Percentiles rank a stretch among this genome's conserved stretches.
Conservation (phyloP, 1,139 yeast species). For the Suhomyces ambrosiae region DNA sequence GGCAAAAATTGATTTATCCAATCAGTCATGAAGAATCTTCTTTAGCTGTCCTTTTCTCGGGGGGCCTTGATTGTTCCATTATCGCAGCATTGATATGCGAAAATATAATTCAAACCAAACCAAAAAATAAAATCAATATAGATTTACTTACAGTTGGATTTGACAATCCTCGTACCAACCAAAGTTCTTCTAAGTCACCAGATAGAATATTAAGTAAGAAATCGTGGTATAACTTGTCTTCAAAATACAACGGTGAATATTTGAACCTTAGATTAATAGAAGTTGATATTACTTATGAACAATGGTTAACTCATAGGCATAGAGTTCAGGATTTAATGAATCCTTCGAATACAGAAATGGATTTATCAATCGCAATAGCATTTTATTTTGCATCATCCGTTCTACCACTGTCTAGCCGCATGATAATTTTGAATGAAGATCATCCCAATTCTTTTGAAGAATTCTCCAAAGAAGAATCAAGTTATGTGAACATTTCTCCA, state of each 20-base stretch:
- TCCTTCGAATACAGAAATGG: slow-evolving; percentile 93
- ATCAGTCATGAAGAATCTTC: slow-evolving; percentile 32
- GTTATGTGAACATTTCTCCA: slow-evolving; percentile 9
- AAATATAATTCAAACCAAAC: slow-evolving; percentile 16
- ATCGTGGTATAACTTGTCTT: slow-evolving; percentile 57
- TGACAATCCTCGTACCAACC: slow-evolving; percentile 80
- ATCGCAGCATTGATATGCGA: slow-evolving; percentile 54
- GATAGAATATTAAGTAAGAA: slow-evolving; percentile 73
- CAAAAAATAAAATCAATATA: slow-evolving; percentile 17
- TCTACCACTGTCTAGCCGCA: slow-evolving; percentile 10
- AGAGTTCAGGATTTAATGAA: slow-evolving; percentile 67
- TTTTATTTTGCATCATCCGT: slow-evolving; percentile 71
- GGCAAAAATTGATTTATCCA: slow-evolving; percentile 66
- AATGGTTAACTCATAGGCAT: slow-evolving; percentile 54
- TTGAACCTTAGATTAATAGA: slow-evolving; percentile 57
- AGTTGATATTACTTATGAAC: slow-evolving; percentile 69
- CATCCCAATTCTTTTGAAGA: slow-evolving; percentile 22
- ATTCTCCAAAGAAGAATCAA: slow-evolving; percentile 20
- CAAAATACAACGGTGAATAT: slow-evolving; percentile 28
- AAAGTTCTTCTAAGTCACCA: slow-evolving; percentile 67
- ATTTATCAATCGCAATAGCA: slow-evolving; percentile 89
- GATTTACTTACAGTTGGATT: slow-evolving; percentile 95
- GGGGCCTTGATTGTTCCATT: slow-evolving; percentile 91
- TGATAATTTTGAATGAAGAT: neutral
- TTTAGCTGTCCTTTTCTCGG: slow-evolving; percentile 79